These are phyloP conservation scores for Naganishia sp. DNA, from an alignment of 1,284 basidiomycete genomes.

Conservation along the genomic window DNA sequence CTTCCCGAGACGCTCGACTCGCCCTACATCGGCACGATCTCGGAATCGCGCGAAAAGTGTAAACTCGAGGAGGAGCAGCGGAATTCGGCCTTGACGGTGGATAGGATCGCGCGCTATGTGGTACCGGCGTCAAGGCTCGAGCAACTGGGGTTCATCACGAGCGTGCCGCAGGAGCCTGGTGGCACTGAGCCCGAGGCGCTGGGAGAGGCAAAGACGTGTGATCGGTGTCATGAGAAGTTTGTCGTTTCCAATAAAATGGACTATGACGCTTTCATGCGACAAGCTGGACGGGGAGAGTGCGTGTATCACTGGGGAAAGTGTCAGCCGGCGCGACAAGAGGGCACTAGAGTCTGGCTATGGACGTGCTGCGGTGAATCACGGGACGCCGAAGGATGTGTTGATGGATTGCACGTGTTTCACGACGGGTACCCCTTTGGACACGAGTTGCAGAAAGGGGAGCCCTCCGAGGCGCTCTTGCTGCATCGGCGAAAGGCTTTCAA, in stretches of 20 bases:
- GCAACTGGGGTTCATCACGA: conserved; percentile 70
- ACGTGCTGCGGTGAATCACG: conserved; percentile 52
- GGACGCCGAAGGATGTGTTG: conserved; percentile 51
- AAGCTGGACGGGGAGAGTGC: conserved; percentile 68
- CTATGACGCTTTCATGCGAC: conserved; percentile 25
- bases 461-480: conserved; percentile 66
- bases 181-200: conserved; percentile 66
- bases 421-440: conserved; percentile 50
- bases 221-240: conserved; percentile 71
- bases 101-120: conserved; percentile 61
- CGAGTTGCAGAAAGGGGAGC: conserved; percentile 66
- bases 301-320: conserved; percentile 75
- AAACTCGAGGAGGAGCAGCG: conserved; percentile 64
- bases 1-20: conserved; percentile 65
- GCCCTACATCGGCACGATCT: conserved; percentile 77
- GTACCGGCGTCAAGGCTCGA: conserved; percentile 63
- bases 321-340: conserved; percentile 46
- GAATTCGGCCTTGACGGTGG: conserved; percentile 61
- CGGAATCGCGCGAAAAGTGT: conserved; percentile 62
- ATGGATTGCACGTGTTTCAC: conserved; percentile 42
- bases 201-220: conserved; percentile 69
- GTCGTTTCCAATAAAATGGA: conserved; percentile 55
- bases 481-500: conserved; percentile 76
- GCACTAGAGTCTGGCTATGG: conserved; percentile 49
- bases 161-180: conserved; percentile 65